These are phyloP conservation scores for Zymoseptoria ardabiliae DNA, from an alignment of 2,329 filamentous ascomycete genomes.

Conservation along the genomic window DNA sequence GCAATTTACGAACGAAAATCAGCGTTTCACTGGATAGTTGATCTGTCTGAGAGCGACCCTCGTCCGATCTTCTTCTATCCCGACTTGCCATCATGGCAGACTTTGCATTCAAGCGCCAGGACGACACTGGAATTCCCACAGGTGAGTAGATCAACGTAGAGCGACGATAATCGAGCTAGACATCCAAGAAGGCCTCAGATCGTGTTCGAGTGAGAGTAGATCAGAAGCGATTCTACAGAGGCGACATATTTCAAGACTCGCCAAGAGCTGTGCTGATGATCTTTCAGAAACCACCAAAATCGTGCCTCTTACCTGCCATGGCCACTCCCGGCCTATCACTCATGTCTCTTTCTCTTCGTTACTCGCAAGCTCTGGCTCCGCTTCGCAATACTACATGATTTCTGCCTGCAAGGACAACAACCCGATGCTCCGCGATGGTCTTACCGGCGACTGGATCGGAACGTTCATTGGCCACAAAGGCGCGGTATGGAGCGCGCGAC, in stretches of 20 bases:
- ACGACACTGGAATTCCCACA: conserved; percentile 24
- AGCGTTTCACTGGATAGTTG: not conserved
- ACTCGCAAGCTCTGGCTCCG: conserved; percentile 35
- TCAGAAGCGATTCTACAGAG: not conserved
- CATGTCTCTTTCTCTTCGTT: conserved; percentile 84
- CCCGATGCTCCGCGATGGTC: conserved; percentile 92
- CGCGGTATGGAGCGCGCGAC: conserved; percentile 89
- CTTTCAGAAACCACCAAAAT: conserved; percentile 46
- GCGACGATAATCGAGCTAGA: not conserved
- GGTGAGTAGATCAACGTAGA: conserved; percentile 12
- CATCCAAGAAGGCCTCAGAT: not conserved
- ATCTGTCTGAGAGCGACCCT: not conserved
- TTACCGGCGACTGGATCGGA: conserved; percentile 96
- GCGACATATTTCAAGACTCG: not conserved
- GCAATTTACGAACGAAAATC: not conserved
- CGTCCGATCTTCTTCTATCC: not conserved
- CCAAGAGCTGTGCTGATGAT: conserved; percentile 2
- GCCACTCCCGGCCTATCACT: conserved; percentile 84
- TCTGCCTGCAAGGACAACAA: conserved; percentile 83
- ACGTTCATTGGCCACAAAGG: conserved; percentile 98
- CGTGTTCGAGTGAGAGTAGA: not conserved
- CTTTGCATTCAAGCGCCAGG: conserved; percentile 30
- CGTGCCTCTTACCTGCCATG: conserved; percentile 87
- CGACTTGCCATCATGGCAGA: conserved; percentile 23
- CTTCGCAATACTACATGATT: conserved; percentile 68